Evolutionary conservation across 805 yeast genomes (phyloP), one percentile per base, ranked within the genome.

Genomic region (Saccharomycopsis selenospora): DNA sequence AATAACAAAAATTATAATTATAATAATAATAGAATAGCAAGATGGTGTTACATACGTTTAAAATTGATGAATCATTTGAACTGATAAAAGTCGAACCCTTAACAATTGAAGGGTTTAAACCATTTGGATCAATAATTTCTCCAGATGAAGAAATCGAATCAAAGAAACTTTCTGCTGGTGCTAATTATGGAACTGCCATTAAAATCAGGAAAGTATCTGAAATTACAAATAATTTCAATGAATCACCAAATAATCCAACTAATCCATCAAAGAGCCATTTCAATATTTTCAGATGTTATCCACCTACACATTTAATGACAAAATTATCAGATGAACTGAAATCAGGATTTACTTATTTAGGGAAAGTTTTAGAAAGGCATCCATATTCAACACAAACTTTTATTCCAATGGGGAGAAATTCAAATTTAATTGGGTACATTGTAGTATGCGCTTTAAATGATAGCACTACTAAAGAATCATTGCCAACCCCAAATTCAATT

Each of bases 111-210:
- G 40, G 29, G 10, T 51, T 51, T 36, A 29, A 48, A 8, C 45
- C 45, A 26, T 53, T 53, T 42, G 56, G 53, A 11, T 40, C 47
- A 8, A 51, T 53, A 17, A 49, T 51, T 17, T 48, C 54, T 7
- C 56, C 54, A 17, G 49, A 47, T 25, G 51, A 52, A 38, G 54
- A 52, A 26, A 30, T 52, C 7, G 28, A 14, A 2, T 17, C 40
- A 13, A 36, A 28, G 24, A 14, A 25, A 10, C 28, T 23, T 11
- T 25, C 18, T 14, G 30, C 36, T n/a, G 46, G 42, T 18, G 97
- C 96, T 3, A 90, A 90, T 65, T 89, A 90, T 60, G 97, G 97
- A n/a, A 90, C 97, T 1, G 97, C 97, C 1, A 69, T 76, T 3
- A 90, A 90, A 58, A 63, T 87, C 42, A 77, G 76, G 53, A 73